phyloP scores from a whole-genome alignment of 108 stramenopile genomes.

The Fistulifera solaris region DNA sequence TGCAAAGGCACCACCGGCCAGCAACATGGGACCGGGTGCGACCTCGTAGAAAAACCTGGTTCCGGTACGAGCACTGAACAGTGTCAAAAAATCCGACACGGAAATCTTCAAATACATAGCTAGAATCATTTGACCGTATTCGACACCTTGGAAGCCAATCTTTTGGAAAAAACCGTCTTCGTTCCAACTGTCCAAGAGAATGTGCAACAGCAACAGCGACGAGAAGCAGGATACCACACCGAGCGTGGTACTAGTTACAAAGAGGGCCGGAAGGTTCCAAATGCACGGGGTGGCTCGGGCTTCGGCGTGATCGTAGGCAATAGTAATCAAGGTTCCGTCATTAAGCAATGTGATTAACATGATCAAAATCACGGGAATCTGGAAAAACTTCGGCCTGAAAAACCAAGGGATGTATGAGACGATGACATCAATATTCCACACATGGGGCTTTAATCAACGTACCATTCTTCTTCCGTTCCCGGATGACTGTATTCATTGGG shows the following conservation, averaged over 20 bases:
- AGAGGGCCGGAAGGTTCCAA: constrained; percentile 46
- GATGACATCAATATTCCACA: too few species aligned
- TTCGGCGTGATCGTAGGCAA: constrained; percentile 55
- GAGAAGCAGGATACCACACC: constrained; percentile 32
- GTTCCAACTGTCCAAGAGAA: constrained; percentile 33
- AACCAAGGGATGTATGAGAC: background rate
- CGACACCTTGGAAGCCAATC: constrained; percentile 26
- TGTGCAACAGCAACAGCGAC: constrained; percentile 32
- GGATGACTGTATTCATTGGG: constrained; percentile 29
- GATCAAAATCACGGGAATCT: constrained; percentile 67
- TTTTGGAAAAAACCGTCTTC: constrained; percentile 25
- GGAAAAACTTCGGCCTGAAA: constrained; percentile 40
- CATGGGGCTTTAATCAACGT: background rate
- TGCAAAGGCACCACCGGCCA: constrained; percentile 24
- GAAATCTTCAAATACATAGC: constrained; percentile 49
- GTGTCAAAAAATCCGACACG: constrained; percentile 43
- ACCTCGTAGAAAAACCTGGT: constrained; percentile 30
- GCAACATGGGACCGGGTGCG: constrained; percentile 25
- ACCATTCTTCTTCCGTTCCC: constrained; percentile 10
- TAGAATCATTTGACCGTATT: constrained; percentile 34
- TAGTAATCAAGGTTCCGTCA: constrained; percentile 65
- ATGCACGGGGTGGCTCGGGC: constrained; percentile 31
- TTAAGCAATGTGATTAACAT: constrained; percentile 72
- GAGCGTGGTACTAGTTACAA: constrained; percentile 31
- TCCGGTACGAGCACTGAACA: constrained; percentile 38